These are phyloP conservation scores for Penicillium italicum DNA, from an alignment of 2,329 filamentous ascomycete species.

Conservation along the genomic window DNA sequence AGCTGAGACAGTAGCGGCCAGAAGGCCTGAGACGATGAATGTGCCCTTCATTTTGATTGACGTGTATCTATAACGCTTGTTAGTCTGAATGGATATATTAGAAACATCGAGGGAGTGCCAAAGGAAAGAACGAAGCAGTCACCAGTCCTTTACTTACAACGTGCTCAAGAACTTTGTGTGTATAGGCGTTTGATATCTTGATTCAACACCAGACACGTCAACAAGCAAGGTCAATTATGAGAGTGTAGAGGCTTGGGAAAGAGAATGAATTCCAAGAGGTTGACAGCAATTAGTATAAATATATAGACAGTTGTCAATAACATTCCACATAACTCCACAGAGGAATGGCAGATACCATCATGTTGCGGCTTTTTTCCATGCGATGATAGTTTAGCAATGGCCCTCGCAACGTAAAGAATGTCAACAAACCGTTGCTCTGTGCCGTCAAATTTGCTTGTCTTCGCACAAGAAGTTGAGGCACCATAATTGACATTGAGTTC, in stretches of 20 bases:
- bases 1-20: conserved; percentile 34
- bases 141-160: neutral
- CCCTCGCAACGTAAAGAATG: conserved; percentile 27
- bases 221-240: conserved; percentile 13
- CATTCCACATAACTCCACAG: conserved; percentile 16
- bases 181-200: conserved; percentile 1
- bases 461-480: accelerated
- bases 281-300: conserved; percentile 13
- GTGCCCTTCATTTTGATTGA: conserved; percentile 33
- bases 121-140: neutral
- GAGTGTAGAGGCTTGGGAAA: neutral
- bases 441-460: too few relatives aligned
- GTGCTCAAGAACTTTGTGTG: neutral
- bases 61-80: neutral
- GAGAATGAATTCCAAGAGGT: neutral
- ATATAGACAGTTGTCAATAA: neutral
- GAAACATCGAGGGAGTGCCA: neutral
- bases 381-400: neutral
- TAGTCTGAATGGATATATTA: neutral
- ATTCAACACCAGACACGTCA: conserved; percentile 7
- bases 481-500: too few relatives aligned
- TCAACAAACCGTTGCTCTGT: neutral
- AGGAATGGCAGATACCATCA: conserved; percentile 24
- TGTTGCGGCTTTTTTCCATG: conserved; percentile 5
- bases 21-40: conserved; percentile 27